Percentiles rank a stretch among this genome's conserved stretches.
These are phyloP conservation scores for Fraxinus albicans DNA, from an alignment of 305 asterid genomes.

Conservation along the genomic window DNA sequence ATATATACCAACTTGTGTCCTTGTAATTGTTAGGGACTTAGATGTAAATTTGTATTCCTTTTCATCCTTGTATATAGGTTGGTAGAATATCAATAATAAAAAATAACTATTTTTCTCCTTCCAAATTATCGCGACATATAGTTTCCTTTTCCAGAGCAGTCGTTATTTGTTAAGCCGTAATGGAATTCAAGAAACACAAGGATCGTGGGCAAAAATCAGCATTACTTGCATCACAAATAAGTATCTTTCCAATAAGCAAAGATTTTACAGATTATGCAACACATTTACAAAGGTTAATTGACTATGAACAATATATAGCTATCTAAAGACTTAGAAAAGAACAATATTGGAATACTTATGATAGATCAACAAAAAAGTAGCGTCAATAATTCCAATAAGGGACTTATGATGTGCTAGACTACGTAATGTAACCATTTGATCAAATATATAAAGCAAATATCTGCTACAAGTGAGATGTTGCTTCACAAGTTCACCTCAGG, in stretches of 20 bases:
- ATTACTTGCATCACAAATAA: not conserved
- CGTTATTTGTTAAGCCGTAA: not conserved
- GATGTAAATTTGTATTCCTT: no score
- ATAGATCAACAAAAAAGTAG: not conserved
- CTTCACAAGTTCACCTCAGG: not conserved
- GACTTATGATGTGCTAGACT: not conserved
- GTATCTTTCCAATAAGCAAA: not conserved
- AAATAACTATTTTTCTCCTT: no score
- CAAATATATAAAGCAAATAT: not conserved
- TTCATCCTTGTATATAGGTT: no score
- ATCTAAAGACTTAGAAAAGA: not conserved
- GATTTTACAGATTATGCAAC: not conserved
- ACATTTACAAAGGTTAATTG: not conserved
- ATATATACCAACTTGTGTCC: no score
- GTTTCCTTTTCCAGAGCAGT: not conserved
- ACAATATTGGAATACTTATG: not conserved
- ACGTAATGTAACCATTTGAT: not conserved
- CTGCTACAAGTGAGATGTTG: not conserved
- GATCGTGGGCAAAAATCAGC: not conserved
- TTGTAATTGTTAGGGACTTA: no score
- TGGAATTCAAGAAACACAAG: not conserved
- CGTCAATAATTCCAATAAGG: not conserved
- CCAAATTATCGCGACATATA: no score
- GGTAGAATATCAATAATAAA: no score
- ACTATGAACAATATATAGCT: not conserved